phyloP scores from a whole-genome alignment of 2,329 filamentous ascomycete genomes.

The Paecilomyces niveus region DNA sequence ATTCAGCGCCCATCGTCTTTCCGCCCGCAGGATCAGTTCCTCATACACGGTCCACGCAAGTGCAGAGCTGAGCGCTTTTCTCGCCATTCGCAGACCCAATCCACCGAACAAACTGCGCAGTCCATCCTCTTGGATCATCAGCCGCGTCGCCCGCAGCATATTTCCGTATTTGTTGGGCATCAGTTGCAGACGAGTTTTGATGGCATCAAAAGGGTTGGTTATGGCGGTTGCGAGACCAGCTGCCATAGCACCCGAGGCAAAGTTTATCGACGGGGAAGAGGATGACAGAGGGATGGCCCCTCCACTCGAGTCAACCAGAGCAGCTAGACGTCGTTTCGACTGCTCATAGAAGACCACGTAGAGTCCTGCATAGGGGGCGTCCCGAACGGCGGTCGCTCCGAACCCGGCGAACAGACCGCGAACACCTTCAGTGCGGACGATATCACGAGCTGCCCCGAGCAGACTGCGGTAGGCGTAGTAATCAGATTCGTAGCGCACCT shows the following conservation, averaged over 20 bases:
- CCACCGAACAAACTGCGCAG: constrained; percentile 76
- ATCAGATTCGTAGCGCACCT: constrained; percentile 89
- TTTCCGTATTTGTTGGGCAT: constrained; percentile 78
- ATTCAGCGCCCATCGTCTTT: constrained; percentile 35
- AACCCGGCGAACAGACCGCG: constrained; percentile 90
- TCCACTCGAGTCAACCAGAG: constrained; percentile 12
- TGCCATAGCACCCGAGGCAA: constrained; percentile 71
- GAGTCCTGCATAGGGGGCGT: constrained; percentile 92
- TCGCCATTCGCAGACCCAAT: constrained; percentile 73
- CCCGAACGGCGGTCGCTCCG: constrained; percentile 83
- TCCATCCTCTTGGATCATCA: constrained; percentile 79
- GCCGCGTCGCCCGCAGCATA: constrained; percentile 65
- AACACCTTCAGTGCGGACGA: constrained; percentile 63
- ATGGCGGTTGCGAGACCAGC: constrained; percentile 77
- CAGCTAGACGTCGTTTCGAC: constrained; percentile 27
- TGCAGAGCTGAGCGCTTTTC: constrained; percentile 90
- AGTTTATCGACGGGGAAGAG: constrained; percentile 61
- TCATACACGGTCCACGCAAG: constrained; percentile 97
- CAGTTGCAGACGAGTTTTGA: constrained; percentile 91
- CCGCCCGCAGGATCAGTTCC: constrained; percentile 73
- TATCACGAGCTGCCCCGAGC: constrained; percentile 64
- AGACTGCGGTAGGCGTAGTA: constrained; percentile 79
- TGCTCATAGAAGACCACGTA: constrained; percentile 91
- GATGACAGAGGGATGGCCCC: constrained; percentile 13
- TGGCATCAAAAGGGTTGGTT: constrained; percentile 93